Evolutionary conservation across 345 rosid species (phyloP), one percentile per base, ranked within the genome.

Genomic region (Raphanus sativus): DNA sequence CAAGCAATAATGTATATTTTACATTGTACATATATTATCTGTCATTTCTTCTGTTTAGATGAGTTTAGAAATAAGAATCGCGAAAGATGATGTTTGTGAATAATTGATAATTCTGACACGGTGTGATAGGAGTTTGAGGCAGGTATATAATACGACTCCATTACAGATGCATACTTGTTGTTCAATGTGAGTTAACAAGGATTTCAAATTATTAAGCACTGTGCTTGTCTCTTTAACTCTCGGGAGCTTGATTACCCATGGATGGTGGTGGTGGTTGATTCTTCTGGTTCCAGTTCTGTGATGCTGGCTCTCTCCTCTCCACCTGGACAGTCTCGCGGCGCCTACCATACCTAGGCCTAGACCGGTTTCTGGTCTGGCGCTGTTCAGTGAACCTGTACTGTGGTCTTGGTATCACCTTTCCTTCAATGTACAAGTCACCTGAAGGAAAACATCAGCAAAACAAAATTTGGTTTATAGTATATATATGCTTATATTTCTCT

Each of bases 321-420:
- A 86, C 95, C 76, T 88, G 91, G 88, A 83, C 84, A 74, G 90
- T 84, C 74, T 92, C 94, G 7, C 91, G 88, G 17, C 92, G 92
- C 65, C 89, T 83, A 71, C 89, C 96, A 55, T 88, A 86, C 62
- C 94, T 83, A 4, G 91, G 88, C 50, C 90, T 90, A 33, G 91
- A 82, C 74, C 89, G 83, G 42, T 72, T 77, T 81, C 91, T 86
- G 0, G 81, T 73, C 13, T 80, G 89, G 67, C 87, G 91, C 71
- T 89, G 85, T 69, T 87, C 87, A 11, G 82, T 79, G 70, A 73
- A 87, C 79, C 88, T 83, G 69, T 90, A 92, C 42, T 89, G 92
- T 48, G 96, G 98, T 83, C 98, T 88, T n/a, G 85, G 92, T 66
- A 87, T 92, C 42, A 95, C 98, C 84, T 92, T 92, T 40, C 98